phyloP scores from a whole-genome alignment of 2,329 filamentous ascomycete genomes.

The Cladophialophora carrionii region DNA sequence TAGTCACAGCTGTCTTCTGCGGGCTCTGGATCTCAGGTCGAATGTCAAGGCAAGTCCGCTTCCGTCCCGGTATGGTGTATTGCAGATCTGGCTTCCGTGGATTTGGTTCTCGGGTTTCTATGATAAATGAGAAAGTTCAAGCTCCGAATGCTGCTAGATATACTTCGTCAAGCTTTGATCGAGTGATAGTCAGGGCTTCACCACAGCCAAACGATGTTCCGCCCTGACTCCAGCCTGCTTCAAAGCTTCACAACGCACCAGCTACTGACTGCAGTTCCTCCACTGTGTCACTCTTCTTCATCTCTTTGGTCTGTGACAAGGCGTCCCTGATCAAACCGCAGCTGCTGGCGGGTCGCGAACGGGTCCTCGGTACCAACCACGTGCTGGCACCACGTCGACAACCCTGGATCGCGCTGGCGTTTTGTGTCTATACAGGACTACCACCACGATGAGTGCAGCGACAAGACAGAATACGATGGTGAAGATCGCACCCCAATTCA shows the following conservation, averaged over 20 bases:
- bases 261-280: not conserved
- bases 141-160: not conserved
- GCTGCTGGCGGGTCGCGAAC: not conserved
- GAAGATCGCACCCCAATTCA: constrained; percentile 6
- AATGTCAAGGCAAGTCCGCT: not conserved
- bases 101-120: not conserved
- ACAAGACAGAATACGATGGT: not conserved
- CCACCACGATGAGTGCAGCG: not conserved
- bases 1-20: not conserved
- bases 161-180: not conserved
- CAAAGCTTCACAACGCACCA: not conserved
- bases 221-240: not conserved
- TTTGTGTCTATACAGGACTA: not conserved
- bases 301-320: not conserved
- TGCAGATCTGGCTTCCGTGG: not conserved
- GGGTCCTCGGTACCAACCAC: not conserved
- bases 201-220: not conserved
- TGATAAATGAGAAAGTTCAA: not conserved
- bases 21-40: not conserved
- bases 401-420: not conserved
- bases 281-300: not conserved
- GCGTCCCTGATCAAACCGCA: not conserved
- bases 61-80: not conserved
- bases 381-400: not conserved
- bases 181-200: not conserved